Evolutionary conservation across 1,139 yeast genomes (phyloP).

Genomic region (Hyphopichia khmerensis): DNA sequence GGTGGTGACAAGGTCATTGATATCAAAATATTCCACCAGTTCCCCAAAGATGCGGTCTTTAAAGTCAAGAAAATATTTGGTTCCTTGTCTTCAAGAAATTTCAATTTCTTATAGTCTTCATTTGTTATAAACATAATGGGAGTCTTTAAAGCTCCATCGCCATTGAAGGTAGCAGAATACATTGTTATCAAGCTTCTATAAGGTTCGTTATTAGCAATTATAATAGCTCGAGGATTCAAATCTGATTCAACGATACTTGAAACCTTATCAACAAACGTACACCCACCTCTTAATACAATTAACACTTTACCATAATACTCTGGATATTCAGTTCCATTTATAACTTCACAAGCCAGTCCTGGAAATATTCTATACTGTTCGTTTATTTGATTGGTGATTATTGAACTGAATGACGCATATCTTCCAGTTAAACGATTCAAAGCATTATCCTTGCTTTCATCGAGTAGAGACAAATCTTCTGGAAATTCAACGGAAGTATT

Average conservation of each 20-base stretch:
- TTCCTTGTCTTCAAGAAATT: constrained; percentile 9
- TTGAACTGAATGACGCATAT: constrained; percentile 45
- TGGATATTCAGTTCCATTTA: constrained; percentile 11
- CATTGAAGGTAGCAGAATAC: constrained; percentile 42
- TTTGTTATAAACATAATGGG: constrained; percentile 42
- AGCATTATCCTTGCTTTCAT: constrained; percentile 9
- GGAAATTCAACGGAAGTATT: constrained; percentile 14
- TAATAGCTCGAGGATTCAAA: constrained; percentile 31
- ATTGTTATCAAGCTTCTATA: constrained; percentile 39
- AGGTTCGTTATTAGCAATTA: constrained; percentile 46
- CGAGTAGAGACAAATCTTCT: background rate
- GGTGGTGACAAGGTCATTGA: constrained; percentile 49
- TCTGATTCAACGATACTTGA: constrained; percentile 27
- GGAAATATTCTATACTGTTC: constrained; percentile 28
- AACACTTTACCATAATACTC: constrained; percentile 25
- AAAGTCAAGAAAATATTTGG: constrained; percentile 16
- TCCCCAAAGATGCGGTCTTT: constrained; percentile 37
- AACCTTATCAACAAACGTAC: constrained; percentile 45
- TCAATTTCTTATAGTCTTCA: constrained; percentile 32
- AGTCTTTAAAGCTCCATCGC: constrained; percentile 30
- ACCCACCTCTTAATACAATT: constrained; percentile 39
- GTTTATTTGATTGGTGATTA: constrained; percentile 23
- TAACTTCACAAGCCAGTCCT: constrained; percentile 27
- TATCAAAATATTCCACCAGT: constrained; percentile 38
- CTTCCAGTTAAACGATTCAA: constrained; percentile 27